phyloP scores from a whole-genome alignment of 768 basidiomycete species.

The Pleurotus cornucopiae region DNA sequence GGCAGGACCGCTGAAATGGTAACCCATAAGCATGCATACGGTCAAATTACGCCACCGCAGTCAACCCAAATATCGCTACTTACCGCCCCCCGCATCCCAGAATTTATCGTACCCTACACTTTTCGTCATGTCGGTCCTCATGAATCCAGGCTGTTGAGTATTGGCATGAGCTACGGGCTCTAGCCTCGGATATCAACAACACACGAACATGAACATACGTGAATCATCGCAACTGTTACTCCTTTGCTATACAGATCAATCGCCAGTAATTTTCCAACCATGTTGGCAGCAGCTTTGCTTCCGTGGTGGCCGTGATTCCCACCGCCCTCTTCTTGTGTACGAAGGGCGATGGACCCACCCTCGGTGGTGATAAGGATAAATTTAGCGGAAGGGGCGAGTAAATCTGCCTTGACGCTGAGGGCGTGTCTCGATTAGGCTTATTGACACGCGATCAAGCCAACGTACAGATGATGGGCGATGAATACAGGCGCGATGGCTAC shows the following conservation, averaged over 20 bases:
- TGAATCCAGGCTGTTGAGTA: constrained; percentile 38
- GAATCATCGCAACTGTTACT: constrained; percentile 37
- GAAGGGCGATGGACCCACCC: constrained; percentile 37
- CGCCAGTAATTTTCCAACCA: constrained; percentile 39
- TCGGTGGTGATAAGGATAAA: constrained; percentile 42
- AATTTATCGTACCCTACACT: constrained; percentile 38
- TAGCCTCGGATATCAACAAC: too few species aligned
- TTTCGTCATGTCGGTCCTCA: constrained; percentile 44
- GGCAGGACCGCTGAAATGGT: constrained; percentile 35
- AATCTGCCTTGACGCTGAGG: constrained; percentile 16
- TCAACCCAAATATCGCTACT: constrained; percentile 3
- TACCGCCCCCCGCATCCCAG: constrained; percentile 40
- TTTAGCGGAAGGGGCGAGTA: constrained; percentile 27
- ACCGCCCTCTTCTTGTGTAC: constrained; percentile 40
- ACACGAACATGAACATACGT: constrained; percentile 24
- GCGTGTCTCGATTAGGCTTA: background rate
- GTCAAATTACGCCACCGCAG: background rate
- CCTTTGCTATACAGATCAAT: constrained; percentile 34
- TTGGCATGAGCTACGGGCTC: too few species aligned
- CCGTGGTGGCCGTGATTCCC: constrained; percentile 48
- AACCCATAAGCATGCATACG: background rate
- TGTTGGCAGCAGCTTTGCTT: constrained; percentile 43
- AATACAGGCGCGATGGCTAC: constrained; percentile 40
- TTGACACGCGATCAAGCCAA: background rate
- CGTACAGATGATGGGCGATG: constrained; percentile 24